phyloP scores from a whole-genome alignment of 2,329 filamentous ascomycete species.

The Colletotrichum neosansevieriae region DNA sequence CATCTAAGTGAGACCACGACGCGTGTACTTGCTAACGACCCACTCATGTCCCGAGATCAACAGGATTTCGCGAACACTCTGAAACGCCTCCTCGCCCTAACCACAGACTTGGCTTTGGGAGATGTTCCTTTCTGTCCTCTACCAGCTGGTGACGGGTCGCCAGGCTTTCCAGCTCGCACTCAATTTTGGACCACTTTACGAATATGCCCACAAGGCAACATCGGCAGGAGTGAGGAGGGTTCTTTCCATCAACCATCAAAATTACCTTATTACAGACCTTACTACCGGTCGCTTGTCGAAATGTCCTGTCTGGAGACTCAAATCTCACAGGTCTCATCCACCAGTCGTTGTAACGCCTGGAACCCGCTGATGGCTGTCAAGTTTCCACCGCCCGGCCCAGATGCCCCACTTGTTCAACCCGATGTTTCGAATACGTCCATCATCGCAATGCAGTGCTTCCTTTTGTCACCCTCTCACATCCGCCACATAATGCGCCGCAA shows the following conservation, averaged over 20 bases:
- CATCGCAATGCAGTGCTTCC: conserved; percentile 16
- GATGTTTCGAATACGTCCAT: conserved; percentile 26
- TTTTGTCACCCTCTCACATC: conserved; percentile 2
- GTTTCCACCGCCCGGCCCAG: conserved; percentile 31
- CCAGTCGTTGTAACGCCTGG: conserved; percentile 3
- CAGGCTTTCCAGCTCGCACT: no score
- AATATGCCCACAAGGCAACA: background rate
- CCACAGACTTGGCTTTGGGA: conserved; percentile 34
- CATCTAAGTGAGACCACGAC: conserved; percentile 28
- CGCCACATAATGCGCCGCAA: conserved; percentile 21
- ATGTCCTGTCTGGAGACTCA: conserved; percentile 14
- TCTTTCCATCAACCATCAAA: conserved; percentile 11
- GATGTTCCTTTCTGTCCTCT: background rate
- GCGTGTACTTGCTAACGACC: conserved; percentile 35
- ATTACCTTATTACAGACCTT: conserved; percentile 8
- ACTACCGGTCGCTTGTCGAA: conserved; percentile 4
- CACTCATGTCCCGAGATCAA: conserved; percentile 32
- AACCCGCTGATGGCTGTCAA: conserved; percentile 9
- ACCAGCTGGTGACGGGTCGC: background rate
- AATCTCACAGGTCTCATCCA: conserved; percentile 11
- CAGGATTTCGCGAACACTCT: conserved; percentile 37
- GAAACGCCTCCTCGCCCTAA: conserved; percentile 33
- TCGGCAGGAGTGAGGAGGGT: conserved; percentile 4
- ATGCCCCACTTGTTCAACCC: conserved; percentile 26
- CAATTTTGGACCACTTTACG: no score